Conservation (phyloP, 2,329 filamentous ascomycete genomes). For the Elsinoe australis region DNA sequence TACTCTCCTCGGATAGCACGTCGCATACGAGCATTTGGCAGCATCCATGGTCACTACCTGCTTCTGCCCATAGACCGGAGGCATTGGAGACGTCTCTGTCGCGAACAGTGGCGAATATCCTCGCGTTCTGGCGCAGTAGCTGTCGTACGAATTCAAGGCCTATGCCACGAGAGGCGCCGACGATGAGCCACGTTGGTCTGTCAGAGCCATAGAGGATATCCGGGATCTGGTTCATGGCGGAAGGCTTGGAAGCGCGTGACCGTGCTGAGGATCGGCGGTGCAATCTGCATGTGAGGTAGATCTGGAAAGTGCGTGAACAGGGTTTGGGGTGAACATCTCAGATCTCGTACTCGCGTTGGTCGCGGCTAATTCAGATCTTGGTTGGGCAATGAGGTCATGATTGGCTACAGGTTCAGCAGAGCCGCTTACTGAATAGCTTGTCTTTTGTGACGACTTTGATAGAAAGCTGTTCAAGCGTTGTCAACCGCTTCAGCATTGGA, state of each 20-base stretch:
- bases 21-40: constrained; percentile 47
- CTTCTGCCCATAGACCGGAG: constrained; percentile 35
- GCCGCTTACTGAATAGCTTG: constrained; percentile 6
- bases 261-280: constrained; percentile 6
- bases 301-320: not conserved
- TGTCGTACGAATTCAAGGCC: constrained; percentile 48
- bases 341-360: constrained; percentile 7
- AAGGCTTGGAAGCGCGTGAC: constrained; percentile 9
- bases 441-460: not conserved
- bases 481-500: no score
- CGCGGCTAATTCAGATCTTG: constrained; percentile 9
- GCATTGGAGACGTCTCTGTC: constrained; percentile 36
- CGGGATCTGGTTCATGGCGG: constrained; percentile 37
- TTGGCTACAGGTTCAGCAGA: constrained; percentile 7
- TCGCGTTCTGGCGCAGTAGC: constrained; percentile 40
- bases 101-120: constrained; percentile 47
- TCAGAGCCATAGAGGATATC: constrained; percentile 35
- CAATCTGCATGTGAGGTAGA: constrained; percentile 4
- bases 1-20: constrained; percentile 46
- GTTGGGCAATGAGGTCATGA: constrained; percentile 13
- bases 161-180: constrained; percentile 43
- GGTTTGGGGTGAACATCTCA: constrained; percentile 4
- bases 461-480: no score
- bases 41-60: constrained; percentile 38
- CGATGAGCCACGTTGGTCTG: constrained; percentile 40